Evolutionary conservation across 1,139 yeast species (phyloP).

Genomic region (Lodderomyces orthopsilosis): DNA sequence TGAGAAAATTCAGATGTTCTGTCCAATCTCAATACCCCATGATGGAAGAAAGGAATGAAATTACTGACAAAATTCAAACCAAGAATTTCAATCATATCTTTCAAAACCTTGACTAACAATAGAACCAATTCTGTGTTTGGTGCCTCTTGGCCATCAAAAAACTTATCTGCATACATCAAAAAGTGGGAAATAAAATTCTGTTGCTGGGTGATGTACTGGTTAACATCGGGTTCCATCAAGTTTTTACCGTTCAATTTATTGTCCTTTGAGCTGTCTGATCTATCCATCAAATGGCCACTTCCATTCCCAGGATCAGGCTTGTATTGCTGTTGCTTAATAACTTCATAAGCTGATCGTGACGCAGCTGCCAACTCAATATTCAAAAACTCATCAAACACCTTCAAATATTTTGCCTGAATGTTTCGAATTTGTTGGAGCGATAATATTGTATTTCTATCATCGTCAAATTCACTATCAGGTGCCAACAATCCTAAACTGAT

Average conservation of each 20-base stretch:
- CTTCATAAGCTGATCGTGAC: slow-evolving; percentile 8
- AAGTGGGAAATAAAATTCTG: slow-evolving; percentile 38
- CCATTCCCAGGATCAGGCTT: slow-evolving; percentile 11
- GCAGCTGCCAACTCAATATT: slow-evolving; percentile 26
- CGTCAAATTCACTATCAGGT: slow-evolving; percentile 23
- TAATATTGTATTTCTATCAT: slow-evolving; percentile 16
- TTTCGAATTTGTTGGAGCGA: slow-evolving; percentile 24
- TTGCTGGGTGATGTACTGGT: slow-evolving; percentile 34
- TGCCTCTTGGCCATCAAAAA: slow-evolving; percentile 23
- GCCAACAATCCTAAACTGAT: slow-evolving; percentile 35
- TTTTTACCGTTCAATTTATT: slow-evolving; percentile 15
- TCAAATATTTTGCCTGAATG: slow-evolving; percentile 34
- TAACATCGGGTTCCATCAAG: slow-evolving; percentile 34
- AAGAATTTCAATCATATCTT: slow-evolving; percentile 29
- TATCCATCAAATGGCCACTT: slow-evolving; percentile 1
- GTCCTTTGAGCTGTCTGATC: slow-evolving; percentile 14
- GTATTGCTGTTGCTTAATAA: slow-evolving; percentile 8
- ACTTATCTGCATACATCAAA: slow-evolving; percentile 33
- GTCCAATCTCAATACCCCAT: slow-evolving; percentile 36
- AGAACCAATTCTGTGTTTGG: slow-evolving; percentile 22
- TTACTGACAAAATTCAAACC: slow-evolving; percentile 49
- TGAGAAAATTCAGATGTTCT: slow-evolving; percentile 15
- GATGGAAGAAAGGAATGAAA: slow-evolving; percentile 46
- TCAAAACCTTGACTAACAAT: slow-evolving; percentile 26
- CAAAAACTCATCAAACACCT: slow-evolving; percentile 34